These are phyloP conservation scores for Tolypocladium pustulatum DNA, from an alignment of 2,329 filamentous ascomycete genomes.

Conservation along the genomic window DNA sequence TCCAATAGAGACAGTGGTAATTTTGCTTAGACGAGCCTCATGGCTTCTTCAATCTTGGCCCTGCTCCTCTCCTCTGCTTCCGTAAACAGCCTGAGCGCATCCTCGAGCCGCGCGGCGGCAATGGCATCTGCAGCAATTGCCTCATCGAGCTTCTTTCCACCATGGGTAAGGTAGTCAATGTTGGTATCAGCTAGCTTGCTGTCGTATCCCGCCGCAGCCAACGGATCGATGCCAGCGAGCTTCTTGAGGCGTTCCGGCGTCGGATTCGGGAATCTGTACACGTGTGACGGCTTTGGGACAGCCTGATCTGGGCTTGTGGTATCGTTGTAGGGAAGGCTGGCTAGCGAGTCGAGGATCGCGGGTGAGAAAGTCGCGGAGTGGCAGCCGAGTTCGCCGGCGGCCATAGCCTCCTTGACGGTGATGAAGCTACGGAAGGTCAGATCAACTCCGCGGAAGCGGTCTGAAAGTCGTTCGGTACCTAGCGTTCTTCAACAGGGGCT, in stretches of 20 bases:
- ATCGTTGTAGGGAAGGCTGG: conserved; percentile 24
- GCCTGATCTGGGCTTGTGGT: conserved; percentile 25
- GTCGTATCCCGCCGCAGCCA: conserved; percentile 25
- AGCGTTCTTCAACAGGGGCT: conserved; percentile 36
- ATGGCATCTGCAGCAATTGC: conserved; percentile 28
- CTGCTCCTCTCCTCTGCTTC: conserved; percentile 26
- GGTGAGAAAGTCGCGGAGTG: conserved; percentile 33
- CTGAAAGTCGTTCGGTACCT: conserved; percentile 8
- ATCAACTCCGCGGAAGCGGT: neutral
- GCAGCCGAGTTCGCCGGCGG: conserved; percentile 30
- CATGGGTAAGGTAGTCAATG: conserved; percentile 35
- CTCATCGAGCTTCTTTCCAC: conserved; percentile 29
- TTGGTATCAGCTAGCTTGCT: conserved; percentile 27
- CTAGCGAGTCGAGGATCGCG: conserved; percentile 26
- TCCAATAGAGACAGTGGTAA: neutral
- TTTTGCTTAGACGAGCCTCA: neutral
- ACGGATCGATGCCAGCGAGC: conserved; percentile 26
- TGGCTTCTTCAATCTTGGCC: conserved; percentile 21
- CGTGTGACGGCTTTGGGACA: conserved; percentile 27
- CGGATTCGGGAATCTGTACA: conserved; percentile 23
- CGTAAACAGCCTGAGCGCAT: conserved; percentile 29
- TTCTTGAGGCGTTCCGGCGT: conserved; percentile 22
- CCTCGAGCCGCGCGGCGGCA: conserved; percentile 23
- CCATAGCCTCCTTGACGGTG: neutral
- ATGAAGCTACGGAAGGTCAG: neutral